A percentile compares a stretch with the other conserved stretches of the same genome.
Evolutionary conservation across 2,329 filamentous ascomycete species (phyloP).

Genomic region (Hymenoscyphus occultus): DNA sequence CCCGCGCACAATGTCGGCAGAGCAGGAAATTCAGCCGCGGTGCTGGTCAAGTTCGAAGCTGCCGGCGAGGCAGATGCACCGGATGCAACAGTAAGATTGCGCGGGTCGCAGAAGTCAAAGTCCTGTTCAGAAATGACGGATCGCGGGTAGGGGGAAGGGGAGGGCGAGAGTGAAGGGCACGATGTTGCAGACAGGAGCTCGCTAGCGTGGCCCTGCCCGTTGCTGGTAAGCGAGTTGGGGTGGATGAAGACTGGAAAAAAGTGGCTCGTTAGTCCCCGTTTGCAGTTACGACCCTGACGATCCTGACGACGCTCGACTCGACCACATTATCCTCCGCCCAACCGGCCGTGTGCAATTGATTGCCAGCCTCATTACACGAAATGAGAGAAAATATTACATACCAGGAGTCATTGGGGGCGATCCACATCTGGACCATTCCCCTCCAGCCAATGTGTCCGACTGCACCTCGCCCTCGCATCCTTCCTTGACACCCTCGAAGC

Average conservation of each 20-base stretch:
- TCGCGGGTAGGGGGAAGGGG: slow-evolving; percentile 73
- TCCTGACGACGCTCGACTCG: not conserved
- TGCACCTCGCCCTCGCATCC: slow-evolving; percentile 67
- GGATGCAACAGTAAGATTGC: slow-evolving; percentile 74
- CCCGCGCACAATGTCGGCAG: slow-evolving; percentile 59
- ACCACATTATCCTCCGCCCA: not conserved
- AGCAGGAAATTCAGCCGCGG: slow-evolving; percentile 60
- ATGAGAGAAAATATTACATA: slow-evolving; percentile 50
- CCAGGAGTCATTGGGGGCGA: slow-evolving; percentile 89
- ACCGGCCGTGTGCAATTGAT: not conserved
- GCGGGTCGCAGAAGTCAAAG: slow-evolving; percentile 86
- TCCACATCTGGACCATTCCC: slow-evolving; percentile 73
- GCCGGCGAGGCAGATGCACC: slow-evolving; percentile 40
- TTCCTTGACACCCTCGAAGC: slow-evolving; percentile 66
- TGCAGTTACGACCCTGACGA: not conserved
- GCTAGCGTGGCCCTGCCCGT: slow-evolving; percentile 49
- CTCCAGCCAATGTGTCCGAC: slow-evolving; percentile 67
- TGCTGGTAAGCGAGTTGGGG: slow-evolving; percentile 57
- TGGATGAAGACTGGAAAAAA: slow-evolving; percentile 58
- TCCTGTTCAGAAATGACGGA: slow-evolving; percentile 65
- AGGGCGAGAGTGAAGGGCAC: slow-evolving; percentile 84
- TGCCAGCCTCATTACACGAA: slow-evolving; percentile 6
- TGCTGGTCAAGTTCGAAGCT: slow-evolving; percentile 39
- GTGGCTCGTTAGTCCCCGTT: not conserved
- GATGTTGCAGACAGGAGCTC: slow-evolving; percentile 71